Percentiles rank a stretch among this genome's conserved stretches.
Evolutionary conservation across 306 rosid genomes (phyloP).

Genomic region (Spatholobus suberectus): DNA sequence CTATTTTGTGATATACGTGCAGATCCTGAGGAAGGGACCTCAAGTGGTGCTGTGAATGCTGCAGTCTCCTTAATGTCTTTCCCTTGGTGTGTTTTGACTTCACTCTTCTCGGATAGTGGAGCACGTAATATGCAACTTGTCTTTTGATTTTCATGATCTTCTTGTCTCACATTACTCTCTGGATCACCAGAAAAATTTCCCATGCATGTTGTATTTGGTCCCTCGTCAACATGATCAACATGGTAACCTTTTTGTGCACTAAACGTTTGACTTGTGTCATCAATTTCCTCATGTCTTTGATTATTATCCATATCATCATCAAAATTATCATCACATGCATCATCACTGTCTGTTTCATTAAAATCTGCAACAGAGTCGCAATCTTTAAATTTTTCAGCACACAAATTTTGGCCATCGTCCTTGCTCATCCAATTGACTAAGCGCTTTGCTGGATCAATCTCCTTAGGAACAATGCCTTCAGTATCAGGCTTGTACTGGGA

Average conservation of each 20-base stretch:
- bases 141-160: conserved; percentile 46
- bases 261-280: conserved; percentile 34
- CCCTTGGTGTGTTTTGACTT: conserved; percentile 32
- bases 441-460: conserved; percentile 35
- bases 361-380: conserved; percentile 51
- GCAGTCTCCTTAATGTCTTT: conserved; percentile 42
- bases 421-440: conserved; percentile 83
- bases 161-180: conserved; percentile 35
- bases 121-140: conserved; percentile 17
- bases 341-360: conserved; percentile 63
- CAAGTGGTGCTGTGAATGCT: conserved; percentile 20
- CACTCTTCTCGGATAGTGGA: conserved; percentile 39
- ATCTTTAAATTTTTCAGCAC: conserved; percentile 55
- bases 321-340: conserved; percentile 50
- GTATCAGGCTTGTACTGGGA: conserved; percentile 42
- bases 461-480: conserved; percentile 43
- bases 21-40: conserved; percentile 43
- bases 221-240: conserved; percentile 41
- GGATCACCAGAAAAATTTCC: conserved; percentile 31
- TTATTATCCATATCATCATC: conserved; percentile 42
- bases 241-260: conserved; percentile 28
- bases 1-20: conserved; percentile 44
- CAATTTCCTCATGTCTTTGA: conserved; percentile 44
- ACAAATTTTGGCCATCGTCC: conserved; percentile 64
- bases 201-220: conserved; percentile 21